Conservation (phyloP, 257 asterid species). For the Plantago elongata region DNA sequence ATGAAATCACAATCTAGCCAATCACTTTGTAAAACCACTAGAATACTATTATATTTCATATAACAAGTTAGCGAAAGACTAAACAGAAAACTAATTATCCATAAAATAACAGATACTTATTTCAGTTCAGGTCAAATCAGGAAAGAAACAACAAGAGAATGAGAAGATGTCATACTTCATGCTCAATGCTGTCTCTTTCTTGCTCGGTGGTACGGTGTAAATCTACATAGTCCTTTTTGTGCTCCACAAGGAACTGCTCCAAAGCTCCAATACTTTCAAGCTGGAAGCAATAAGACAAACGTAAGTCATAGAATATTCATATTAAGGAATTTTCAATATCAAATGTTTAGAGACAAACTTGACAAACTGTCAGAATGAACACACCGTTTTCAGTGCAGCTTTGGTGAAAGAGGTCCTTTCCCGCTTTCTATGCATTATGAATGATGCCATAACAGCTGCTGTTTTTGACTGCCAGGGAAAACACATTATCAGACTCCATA, state of each 20-base stretch:
- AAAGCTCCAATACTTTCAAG: slow-evolving; percentile 67
- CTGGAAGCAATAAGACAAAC: slow-evolving; percentile 32
- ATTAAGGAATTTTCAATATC: slow-evolving; percentile 5
- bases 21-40: not conserved
- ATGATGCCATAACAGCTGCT: slow-evolving; percentile 76
- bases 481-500: slow-evolving; percentile 13
- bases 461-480: slow-evolving; percentile 58
- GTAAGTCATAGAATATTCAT: not conserved
- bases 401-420: slow-evolving; percentile 67
- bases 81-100: slow-evolving; percentile 9
- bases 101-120: not conserved
- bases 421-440: slow-evolving; percentile 66
- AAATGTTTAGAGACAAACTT: not conserved
- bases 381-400: slow-evolving; percentile 84
- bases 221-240: slow-evolving; percentile 89
- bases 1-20: no score
- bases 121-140: slow-evolving; percentile 14
- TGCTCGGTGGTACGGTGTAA: slow-evolving; percentile 80
- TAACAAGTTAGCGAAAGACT: slow-evolving; percentile 5
- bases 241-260: slow-evolving; percentile 82
- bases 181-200: slow-evolving; percentile 93
- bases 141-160: not conserved
- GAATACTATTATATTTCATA: not conserved
- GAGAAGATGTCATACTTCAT: slow-evolving; percentile 54
- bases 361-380: not conserved